Conservation (phyloP, 352 stramenopile species). For the Globisporangium apiculatum region DNA sequence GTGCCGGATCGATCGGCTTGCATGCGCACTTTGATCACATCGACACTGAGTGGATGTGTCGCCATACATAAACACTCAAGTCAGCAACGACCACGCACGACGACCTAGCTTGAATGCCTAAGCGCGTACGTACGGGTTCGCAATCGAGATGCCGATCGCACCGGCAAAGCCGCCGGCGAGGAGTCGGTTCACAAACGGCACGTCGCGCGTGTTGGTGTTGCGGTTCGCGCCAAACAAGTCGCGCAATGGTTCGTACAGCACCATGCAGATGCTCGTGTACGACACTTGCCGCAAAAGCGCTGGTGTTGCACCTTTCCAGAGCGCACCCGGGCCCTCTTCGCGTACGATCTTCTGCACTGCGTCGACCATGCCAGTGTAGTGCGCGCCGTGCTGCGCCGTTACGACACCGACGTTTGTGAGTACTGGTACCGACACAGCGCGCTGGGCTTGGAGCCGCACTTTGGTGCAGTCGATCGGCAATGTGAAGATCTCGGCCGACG, state of each 20-base stretch:
- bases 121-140: conserved; percentile 65
- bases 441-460: conserved; percentile 74
- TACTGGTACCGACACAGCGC: conserved; percentile 22
- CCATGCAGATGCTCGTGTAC: conserved; percentile 85
- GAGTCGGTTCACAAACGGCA: conserved; percentile 76
- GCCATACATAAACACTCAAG: neutral
- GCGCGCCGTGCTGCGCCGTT: conserved; percentile 11
- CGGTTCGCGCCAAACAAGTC: conserved; percentile 61
- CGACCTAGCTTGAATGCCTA: no score
- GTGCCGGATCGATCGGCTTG: conserved; percentile 65
- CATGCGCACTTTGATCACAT: conserved; percentile 88
- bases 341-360: conserved; percentile 55
- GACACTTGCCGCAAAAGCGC: conserved; percentile 81
- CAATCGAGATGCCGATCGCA: conserved; percentile 69
- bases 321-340: conserved; percentile 48
- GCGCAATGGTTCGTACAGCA: conserved; percentile 78
- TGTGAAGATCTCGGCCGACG: conserved; percentile 71
- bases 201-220: conserved; percentile 22
- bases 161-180: conserved; percentile 70
- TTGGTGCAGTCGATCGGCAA: conserved; percentile 86
- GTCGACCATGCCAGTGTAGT: conserved; percentile 78
- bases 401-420: conserved; percentile 19
- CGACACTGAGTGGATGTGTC: conserved; percentile 35
- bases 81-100: conserved; percentile 2
- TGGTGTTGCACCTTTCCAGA: conserved; percentile 74